Percentiles rank a stretch among this genome's conserved stretches.
phyloP scores from a whole-genome alignment of 345 rosid genomes.

The Corymbia maculata region DNA sequence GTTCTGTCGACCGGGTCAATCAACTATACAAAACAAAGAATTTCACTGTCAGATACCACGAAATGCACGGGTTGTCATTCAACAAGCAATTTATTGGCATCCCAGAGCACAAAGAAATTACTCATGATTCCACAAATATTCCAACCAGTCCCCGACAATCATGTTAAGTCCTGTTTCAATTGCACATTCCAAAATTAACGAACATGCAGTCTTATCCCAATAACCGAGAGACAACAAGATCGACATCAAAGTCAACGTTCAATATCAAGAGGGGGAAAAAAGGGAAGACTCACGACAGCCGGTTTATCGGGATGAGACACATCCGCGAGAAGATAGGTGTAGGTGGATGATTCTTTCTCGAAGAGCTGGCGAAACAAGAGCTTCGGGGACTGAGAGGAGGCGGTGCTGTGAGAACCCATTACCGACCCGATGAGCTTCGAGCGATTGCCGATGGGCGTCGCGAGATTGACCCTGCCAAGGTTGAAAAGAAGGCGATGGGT shows the following conservation, averaged over 20 bases:
- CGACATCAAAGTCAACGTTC: not conserved
- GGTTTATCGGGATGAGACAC: constrained; percentile 73
- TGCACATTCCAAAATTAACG: not conserved
- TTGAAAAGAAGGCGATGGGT: not conserved
- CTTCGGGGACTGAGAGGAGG: constrained; percentile 21
- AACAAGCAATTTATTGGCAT: not conserved
- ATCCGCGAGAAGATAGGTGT: constrained; percentile 90
- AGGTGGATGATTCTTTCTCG: constrained; percentile 88
- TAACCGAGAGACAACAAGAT: not conserved
- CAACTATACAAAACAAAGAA: constrained; percentile 31
- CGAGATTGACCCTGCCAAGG: not conserved
- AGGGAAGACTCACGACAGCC: constrained; percentile 45
- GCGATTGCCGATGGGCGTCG: not conserved
- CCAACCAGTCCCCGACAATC: not conserved
- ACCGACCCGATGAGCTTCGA: not conserved
- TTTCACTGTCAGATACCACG: not conserved
- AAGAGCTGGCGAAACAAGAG: constrained; percentile 84
- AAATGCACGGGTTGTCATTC: not conserved
- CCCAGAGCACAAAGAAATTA: not conserved
- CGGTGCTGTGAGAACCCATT: constrained; percentile 11
- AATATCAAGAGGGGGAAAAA: not conserved
- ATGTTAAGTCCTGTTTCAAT: not conserved
- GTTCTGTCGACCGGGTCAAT: constrained; percentile 93
- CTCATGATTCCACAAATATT: not conserved
- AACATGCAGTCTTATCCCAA: not conserved